phyloP scores from a whole-genome alignment of 345 rosid species.

The Hypericum androsaemum region DNA sequence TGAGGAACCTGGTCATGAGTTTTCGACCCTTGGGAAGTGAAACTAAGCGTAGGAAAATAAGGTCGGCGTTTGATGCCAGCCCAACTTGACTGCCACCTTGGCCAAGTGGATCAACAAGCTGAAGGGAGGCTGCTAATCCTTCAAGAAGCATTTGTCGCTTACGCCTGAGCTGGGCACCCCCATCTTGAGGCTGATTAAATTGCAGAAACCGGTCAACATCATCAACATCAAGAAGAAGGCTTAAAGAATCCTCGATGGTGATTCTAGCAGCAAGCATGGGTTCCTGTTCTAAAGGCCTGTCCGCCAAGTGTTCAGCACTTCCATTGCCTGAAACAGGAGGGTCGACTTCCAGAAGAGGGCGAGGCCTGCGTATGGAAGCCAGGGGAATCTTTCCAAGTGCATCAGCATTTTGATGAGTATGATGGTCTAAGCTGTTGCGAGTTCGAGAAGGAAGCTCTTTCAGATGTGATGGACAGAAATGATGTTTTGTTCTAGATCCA shows the following conservation, averaged over 20 bases:
- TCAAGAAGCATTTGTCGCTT: constrained; percentile 67
- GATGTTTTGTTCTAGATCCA: constrained; percentile 50
- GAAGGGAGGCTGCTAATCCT: constrained; percentile 80
- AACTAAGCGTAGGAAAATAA: constrained; percentile 62
- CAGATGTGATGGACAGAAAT: constrained; percentile 70
- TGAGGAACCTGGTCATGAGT: constrained; percentile 51
- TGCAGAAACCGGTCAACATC: constrained; percentile 76
- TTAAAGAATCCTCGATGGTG: constrained; percentile 69
- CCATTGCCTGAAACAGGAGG: constrained; percentile 47
- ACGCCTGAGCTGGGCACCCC: constrained; percentile 65
- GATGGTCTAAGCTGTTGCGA: constrained; percentile 59
- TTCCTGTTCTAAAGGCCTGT: constrained; percentile 80
- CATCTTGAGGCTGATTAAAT: constrained; percentile 66
- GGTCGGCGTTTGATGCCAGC: constrained; percentile 57
- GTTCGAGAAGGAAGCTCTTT: constrained; percentile 70
- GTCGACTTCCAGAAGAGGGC: constrained; percentile 67
- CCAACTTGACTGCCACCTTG: constrained; percentile 43
- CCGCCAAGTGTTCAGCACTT: constrained; percentile 44
- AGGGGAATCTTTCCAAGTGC: constrained; percentile 53
- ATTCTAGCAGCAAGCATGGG: constrained; percentile 97
- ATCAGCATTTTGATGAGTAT: constrained; percentile 44
- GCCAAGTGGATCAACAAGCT: constrained; percentile 84
- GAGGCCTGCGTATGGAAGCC: constrained; percentile 54
- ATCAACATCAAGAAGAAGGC: constrained; percentile 70
- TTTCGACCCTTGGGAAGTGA: constrained; percentile 85